Base-by-base conservation (phyloP, 2,329 filamentous ascomycete genomes). In the Colletotrichum navitas region DNA sequence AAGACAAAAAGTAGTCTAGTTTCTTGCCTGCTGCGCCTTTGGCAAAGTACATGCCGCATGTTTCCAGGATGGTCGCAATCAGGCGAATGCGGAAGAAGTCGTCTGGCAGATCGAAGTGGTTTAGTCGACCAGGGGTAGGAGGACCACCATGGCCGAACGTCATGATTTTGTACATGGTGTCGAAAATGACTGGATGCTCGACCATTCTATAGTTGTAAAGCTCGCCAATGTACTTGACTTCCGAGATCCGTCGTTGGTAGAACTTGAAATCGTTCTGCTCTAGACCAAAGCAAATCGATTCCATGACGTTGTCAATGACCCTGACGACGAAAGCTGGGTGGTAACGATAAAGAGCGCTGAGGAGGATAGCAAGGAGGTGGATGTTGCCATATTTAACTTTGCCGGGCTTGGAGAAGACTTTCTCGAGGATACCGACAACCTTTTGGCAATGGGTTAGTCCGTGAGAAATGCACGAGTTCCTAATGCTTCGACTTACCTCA, bases 341-440 rank as follows among this genome's bases (percentile, higher is more conserved):
- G 76, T 98, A 97, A 18, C 95, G 91, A 79, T 97, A 95, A 52
- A 99, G 86, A 1, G 94, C 94, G 72, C 94, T 93, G 49, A 97
- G 89, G 34, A 98, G 89, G 69, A 97, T 95, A 2, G 95, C 94
- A 62, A 99, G 88, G 62, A 98, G 89, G 80, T 98, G 94, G 74
- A 99, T 94, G 78, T 97, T 98, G 78, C 95, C 95, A 82, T 97
- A 99, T 81, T 97, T 98, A 82, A 99, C 94, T 83, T 98, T 98
- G 58, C 93, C 94, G 16, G 97, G 96, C 80, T 97, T 98, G 63
- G 94, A 94, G 79, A 98, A 99, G 54, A 98, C 91, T 80, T 97
- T 97, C 78, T 94, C 92, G 32, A 98, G 83, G 61, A 95, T 90
- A 36, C 87, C 84, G 49, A 95, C 92, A 32, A 96, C 91, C 87